A percentile compares a stretch with the other conserved stretches of the same genome.
These are phyloP conservation scores for Paraconiothyrium sp. DNA, from an alignment of 2,329 filamentous ascomycete genomes.

Conservation along the genomic window DNA sequence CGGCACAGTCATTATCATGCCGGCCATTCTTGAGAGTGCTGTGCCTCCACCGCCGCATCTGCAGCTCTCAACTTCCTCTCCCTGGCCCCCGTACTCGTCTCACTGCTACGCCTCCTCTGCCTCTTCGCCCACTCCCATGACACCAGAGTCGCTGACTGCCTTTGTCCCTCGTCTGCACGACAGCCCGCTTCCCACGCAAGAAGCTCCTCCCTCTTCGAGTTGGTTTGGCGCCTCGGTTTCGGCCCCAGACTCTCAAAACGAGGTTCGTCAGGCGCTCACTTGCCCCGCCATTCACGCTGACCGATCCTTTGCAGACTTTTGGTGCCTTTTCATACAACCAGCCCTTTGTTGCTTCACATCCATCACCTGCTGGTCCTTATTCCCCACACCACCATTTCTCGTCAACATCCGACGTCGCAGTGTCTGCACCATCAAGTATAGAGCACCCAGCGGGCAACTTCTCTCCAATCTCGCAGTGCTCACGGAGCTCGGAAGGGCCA, in stretches of 20 bases:
- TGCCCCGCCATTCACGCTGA: conserved; percentile 29
- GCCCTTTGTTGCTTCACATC: conserved; percentile 43
- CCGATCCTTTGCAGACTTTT: conserved; percentile 26
- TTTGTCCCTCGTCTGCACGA: conserved; percentile 43
- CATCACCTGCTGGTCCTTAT: conserved; percentile 41
- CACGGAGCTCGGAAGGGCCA: conserved; percentile 35
- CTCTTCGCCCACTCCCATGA: conserved; percentile 44
- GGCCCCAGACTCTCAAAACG: conserved; percentile 37
- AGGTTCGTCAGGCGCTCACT: conserved; percentile 37
- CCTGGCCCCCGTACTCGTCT: conserved; percentile 41
- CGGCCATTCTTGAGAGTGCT: conserved; percentile 46
- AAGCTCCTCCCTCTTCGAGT: conserved; percentile 35
- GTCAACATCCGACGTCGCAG: conserved; percentile 33
- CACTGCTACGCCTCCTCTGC: conserved; percentile 37
- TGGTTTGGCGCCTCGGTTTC: conserved; percentile 45
- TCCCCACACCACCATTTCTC: conserved; percentile 33
- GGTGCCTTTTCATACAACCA: conserved; percentile 39
- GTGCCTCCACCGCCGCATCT: conserved; percentile 46
- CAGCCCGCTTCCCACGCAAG: conserved; percentile 38
- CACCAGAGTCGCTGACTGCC: conserved; percentile 41
- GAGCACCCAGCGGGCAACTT: conserved; percentile 36
- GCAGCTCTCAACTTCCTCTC: conserved; percentile 36
- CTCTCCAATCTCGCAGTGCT: conserved; percentile 45
- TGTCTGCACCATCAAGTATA: conserved; percentile 28
- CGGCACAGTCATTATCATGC: conserved; percentile 40